Evolutionary conservation across 169 alveolate genomes (phyloP).

Genomic region (Plasmodium coatneyi): DNA sequence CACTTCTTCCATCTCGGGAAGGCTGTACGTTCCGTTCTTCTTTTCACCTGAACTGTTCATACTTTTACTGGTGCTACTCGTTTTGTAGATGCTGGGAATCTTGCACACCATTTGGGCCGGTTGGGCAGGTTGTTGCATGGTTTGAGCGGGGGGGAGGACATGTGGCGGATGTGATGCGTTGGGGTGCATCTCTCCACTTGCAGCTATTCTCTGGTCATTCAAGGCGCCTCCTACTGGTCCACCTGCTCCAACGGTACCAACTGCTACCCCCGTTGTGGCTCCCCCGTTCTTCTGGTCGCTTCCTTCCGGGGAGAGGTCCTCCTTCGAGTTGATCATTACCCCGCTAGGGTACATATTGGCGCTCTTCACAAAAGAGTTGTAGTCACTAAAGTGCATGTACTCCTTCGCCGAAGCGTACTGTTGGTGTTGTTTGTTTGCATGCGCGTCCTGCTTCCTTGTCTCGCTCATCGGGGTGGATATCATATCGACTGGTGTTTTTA

Average conservation of each 20-base stretch:
- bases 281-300: neutral
- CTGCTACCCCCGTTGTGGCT: neutral
- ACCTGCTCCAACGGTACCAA: neutral
- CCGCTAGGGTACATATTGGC: neutral
- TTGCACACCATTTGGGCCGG: conserved; percentile 25
- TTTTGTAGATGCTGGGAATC: conserved; percentile 8
- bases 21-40: neutral
- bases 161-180: conserved; percentile 14
- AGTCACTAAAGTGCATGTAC: neutral
- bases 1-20: conserved; percentile 15
- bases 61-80: conserved; percentile 13
- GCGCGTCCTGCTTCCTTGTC: neutral
- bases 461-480: neutral
- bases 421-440: neutral
- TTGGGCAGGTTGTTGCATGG: neutral
- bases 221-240: neutral
- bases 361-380: conserved; percentile 4
- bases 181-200: neutral
- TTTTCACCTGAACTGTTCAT: conserved; percentile 20
- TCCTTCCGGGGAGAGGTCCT: neutral
- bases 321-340: neutral
- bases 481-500: neutral
- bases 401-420: neutral
- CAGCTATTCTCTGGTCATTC: neutral
- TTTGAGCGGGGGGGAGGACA: neutral